phyloP scores from a whole-genome alignment of 495 filamentous ascomycete species.

The Hypoxylon fragiforme region DNA sequence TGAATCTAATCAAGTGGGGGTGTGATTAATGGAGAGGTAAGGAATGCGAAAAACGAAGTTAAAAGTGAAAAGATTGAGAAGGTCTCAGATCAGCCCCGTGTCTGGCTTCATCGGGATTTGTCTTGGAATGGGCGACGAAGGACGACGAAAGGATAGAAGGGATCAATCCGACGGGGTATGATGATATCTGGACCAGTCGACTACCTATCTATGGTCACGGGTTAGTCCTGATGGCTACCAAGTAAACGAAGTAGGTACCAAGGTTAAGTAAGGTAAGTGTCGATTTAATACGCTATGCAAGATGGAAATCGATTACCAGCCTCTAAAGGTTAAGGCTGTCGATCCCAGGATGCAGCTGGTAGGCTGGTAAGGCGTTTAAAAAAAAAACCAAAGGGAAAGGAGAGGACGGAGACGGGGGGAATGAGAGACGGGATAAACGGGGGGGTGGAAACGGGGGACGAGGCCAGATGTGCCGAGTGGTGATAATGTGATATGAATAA shows the following conservation, averaged over 20 bases:
- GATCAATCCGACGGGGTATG: too few species aligned
- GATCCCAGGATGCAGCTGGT: constrained; percentile 17
- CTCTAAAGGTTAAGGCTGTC: constrained; percentile 19
- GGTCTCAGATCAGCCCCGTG: constrained; percentile 36
- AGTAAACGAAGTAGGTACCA: constrained; percentile 1
- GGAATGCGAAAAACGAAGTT: constrained; percentile 7
- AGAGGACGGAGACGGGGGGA: constrained; percentile 2
- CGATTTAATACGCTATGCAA: not conserved
- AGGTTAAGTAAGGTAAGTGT: too few species aligned
- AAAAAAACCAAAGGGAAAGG: too few species aligned
- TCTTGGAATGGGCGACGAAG: constrained; percentile 16
- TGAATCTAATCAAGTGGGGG: not conserved
- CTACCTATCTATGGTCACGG: not conserved
- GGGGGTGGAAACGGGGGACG: constrained; percentile 18
- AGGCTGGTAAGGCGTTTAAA: too few species aligned
- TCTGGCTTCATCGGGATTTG: constrained; percentile 38
- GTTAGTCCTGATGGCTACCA: constrained; percentile 13
- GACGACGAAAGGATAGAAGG: constrained; percentile 10
- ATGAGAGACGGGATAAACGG: not conserved
- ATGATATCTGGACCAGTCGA: constrained; percentile 1
- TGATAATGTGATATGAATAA: not conserved
- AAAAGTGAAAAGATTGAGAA: constrained; percentile 25
- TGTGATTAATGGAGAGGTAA: constrained; percentile 17
- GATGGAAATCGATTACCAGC: constrained; percentile 4
- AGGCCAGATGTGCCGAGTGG: constrained; percentile 1